Percentiles rank a stretch among this genome's conserved stretches.
These are phyloP conservation scores for Themeda triandra DNA, from an alignment of 176 grass and related monocot species.

Conservation along the genomic window DNA sequence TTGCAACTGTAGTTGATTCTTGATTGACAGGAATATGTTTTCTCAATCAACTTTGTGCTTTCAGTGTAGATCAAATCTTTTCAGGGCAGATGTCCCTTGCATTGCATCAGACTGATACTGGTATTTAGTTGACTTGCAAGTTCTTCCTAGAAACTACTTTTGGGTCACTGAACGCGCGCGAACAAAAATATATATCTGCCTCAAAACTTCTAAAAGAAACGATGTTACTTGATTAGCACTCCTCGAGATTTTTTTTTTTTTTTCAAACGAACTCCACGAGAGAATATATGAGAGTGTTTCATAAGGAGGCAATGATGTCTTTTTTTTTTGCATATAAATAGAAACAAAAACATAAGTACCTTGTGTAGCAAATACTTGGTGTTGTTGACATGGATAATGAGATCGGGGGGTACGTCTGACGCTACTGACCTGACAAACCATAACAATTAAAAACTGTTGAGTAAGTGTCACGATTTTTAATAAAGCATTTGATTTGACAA, in stretches of 20 bases:
- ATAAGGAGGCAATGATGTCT: background rate
- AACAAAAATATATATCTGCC: background rate
- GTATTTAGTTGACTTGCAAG: constrained; percentile 24
- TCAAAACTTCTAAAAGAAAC: background rate
- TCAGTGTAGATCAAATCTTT: constrained; percentile 11
- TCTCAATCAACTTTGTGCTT: constrained; percentile 15
- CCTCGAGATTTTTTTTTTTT: no score
- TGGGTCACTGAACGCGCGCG: background rate
- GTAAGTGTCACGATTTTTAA: background rate
- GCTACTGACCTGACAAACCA: constrained; percentile 68
- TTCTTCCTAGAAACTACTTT: background rate
- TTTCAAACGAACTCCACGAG: no score
- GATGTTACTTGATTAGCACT: background rate
- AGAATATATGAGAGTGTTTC: background rate
- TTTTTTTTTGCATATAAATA: background rate
- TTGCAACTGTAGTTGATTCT: background rate
- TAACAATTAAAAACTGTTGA: background rate
- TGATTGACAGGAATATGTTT: constrained; percentile 9
- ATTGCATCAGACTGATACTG: background rate
- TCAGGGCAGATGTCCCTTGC: background rate
- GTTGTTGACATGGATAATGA: constrained; percentile 88
- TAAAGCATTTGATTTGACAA: background rate
- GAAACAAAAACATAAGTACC: constrained; percentile 37
- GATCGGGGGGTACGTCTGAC: constrained; percentile 84
- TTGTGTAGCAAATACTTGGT: constrained; percentile 94